These are phyloP conservation scores for Beauveria medogensis DNA, from an alignment of 2,329 filamentous ascomycete genomes.

Conservation along the genomic window DNA sequence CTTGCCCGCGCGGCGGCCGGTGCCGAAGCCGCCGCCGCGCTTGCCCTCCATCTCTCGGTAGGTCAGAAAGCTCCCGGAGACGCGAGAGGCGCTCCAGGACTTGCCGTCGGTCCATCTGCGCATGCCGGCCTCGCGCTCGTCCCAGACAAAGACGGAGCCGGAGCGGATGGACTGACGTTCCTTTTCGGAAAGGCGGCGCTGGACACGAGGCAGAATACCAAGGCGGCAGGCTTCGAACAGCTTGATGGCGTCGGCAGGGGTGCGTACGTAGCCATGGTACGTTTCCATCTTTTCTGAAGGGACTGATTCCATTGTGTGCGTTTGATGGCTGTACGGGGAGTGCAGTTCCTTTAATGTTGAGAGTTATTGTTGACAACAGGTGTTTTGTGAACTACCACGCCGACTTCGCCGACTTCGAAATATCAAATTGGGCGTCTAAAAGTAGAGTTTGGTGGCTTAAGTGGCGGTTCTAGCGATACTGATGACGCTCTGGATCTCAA, in stretches of 20 bases:
- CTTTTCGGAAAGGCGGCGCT: conserved; percentile 89
- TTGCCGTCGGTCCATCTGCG: conserved; percentile 97
- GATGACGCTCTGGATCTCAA: neutral
- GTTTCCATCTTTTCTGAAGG: conserved; percentile 68
- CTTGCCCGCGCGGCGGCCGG: conserved; percentile 54
- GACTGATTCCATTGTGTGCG: conserved; percentile 12
- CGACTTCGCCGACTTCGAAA: too few species aligned
- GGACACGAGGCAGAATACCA: conserved; percentile 82
- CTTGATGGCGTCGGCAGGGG: conserved; percentile 93
- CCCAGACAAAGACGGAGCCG: conserved; percentile 99
- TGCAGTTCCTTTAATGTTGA: neutral
- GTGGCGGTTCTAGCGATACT: too few species aligned
- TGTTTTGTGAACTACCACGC: too few species aligned
- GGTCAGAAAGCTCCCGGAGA: conserved; percentile 94
- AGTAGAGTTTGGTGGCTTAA: too few species aligned
- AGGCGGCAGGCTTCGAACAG: conserved; percentile 95
- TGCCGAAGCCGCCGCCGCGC: conserved; percentile 68
- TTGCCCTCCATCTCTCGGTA: conserved; percentile 99
- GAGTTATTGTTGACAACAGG: too few species aligned
- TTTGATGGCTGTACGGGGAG: conserved; percentile 2
- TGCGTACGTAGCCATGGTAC: conserved; percentile 89
- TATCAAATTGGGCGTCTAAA: too few species aligned
- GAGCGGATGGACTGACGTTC: conserved; percentile 93
- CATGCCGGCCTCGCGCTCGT: conserved; percentile 97
- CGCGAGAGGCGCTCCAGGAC: conserved; percentile 95